Conservation (phyloP, 148 eudicot genomes). For the Chenopodium formosanum region DNA sequence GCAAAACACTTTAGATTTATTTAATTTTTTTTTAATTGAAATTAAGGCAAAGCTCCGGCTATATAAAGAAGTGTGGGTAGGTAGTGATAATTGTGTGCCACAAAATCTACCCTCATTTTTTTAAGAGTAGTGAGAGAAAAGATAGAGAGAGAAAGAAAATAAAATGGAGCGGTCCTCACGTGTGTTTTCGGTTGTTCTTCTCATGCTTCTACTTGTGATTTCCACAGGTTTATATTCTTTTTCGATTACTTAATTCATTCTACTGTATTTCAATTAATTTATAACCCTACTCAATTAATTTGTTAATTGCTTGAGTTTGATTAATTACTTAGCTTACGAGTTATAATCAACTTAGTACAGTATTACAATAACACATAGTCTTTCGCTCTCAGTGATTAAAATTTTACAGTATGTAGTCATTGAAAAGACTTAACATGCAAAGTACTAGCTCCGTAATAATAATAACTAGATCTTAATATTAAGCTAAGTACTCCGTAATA, state of each 20-base stretch:
- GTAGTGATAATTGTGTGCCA: slow-evolving; percentile 5
- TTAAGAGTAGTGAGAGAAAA: not conserved
- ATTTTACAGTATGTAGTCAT: too few relatives aligned
- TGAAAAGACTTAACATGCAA: too few relatives aligned
- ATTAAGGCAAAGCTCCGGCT: not conserved
- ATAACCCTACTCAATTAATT: not conserved
- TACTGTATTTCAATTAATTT: not conserved
- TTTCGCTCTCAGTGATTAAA: too few relatives aligned
- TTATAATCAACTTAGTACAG: too few relatives aligned
- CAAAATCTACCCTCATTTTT: not conserved
- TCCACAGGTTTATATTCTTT: slow-evolving; percentile 24
- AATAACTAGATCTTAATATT: too few relatives aligned
- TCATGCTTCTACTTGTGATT: slow-evolving; percentile 32
- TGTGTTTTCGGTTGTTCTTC: slow-evolving; percentile 26
- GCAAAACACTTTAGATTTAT: too few relatives aligned
- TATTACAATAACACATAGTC: too few relatives aligned
- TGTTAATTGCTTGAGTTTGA: not conserved
- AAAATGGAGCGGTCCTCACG: slow-evolving; percentile 31
- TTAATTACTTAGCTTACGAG: too few relatives aligned
- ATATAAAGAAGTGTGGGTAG: not conserved
- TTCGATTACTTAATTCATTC: not conserved
- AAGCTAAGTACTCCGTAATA: too few relatives aligned
- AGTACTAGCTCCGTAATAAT: too few relatives aligned
- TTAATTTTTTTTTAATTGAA: too few relatives aligned
- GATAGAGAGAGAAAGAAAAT: not conserved